Percentiles rank a stretch among this genome's conserved stretches.
Evolutionary conservation across 441 rosid species (phyloP).

Genomic region (Euphorbia schlechtendalii): DNA sequence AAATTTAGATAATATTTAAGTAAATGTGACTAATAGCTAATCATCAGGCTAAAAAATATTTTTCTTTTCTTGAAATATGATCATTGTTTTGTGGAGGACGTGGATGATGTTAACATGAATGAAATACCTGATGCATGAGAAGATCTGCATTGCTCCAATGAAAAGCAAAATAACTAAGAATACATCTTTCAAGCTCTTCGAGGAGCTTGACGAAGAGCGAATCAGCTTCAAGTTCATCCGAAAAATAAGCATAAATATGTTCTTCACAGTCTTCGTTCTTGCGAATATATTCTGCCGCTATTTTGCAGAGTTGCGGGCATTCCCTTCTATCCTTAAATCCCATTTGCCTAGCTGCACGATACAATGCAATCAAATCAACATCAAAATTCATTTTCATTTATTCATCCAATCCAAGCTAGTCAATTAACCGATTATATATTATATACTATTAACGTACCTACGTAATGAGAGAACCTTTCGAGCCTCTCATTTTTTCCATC

Average conservation of each 20-base stretch:
- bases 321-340: constrained; percentile 80
- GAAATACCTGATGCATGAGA: constrained; percentile 67
- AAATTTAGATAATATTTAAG: too few species aligned
- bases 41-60: too few species aligned
- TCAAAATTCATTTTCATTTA: too few species aligned
- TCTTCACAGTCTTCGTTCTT: constrained; percentile 73
- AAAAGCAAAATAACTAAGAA: constrained; percentile 90
- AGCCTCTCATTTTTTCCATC: constrained; percentile 55
- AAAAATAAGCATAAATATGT: constrained; percentile 66
- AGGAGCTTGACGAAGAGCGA: constrained; percentile 86
- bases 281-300: constrained; percentile 74
- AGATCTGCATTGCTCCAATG: constrained; percentile 94
- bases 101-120: too few species aligned
- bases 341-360: constrained; percentile 75
- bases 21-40: too few species aligned
- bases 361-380: too few species aligned
- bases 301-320: constrained; percentile 78
- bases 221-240: constrained; percentile 67
- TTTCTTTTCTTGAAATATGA: too few species aligned
- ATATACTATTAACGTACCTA: constrained; percentile 44
- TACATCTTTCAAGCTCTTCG: constrained; percentile 95
- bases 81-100: too few species aligned
- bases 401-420: too few species aligned
- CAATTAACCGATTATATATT: too few species aligned
- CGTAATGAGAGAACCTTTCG: constrained; percentile 94